A percentile compares a stretch with the other conserved stretches of the same genome.
These are phyloP conservation scores for Margaritispora aquatica DNA, from an alignment of 495 filamentous ascomycete genomes.

Conservation along the genomic window DNA sequence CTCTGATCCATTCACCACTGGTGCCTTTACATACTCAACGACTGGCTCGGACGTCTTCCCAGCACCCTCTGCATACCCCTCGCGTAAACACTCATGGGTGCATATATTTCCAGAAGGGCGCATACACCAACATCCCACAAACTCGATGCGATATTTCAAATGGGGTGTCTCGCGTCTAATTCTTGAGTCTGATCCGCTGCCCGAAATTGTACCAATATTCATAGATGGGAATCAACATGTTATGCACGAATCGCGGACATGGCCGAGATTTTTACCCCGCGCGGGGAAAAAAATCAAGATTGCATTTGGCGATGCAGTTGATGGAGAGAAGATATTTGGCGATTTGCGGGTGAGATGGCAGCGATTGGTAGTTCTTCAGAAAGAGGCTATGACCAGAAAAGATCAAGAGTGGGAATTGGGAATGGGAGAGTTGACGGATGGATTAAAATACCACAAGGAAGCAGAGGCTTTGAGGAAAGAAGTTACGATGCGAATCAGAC, in stretches of 20 bases:
- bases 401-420: conserved; percentile 24
- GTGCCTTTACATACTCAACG: conserved; percentile 59
- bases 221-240: conserved; percentile 78
- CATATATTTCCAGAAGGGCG: conserved; percentile 95
- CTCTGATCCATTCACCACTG: conserved; percentile 53
- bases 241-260: conserved; percentile 75
- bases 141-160: conserved; percentile 91
- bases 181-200: conserved; percentile 74
- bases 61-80: conserved; percentile 47
- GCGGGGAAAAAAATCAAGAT: conserved; percentile 63
- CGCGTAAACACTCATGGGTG: conserved; percentile 66
- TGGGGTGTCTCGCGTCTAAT: conserved; percentile 91
- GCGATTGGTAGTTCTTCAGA: conserved; percentile 40
- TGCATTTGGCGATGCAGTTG: conserved; percentile 63
- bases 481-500: conserved; percentile 68
- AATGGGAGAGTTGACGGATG: conserved; percentile 59
- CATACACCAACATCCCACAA: conserved; percentile 77
- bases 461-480: conserved; percentile 76
- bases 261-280: conserved; percentile 78
- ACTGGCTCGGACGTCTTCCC: conserved; percentile 50
- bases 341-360: conserved; percentile 67
- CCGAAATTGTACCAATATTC: conserved; percentile 89
- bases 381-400: conserved; percentile 18
- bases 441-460: conserved; percentile 63
- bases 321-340: conserved; percentile 55